Percentiles rank a stretch among this genome's conserved stretches.
Evolutionary conservation across 2,329 filamentous ascomycete species (phyloP).

Genomic region (Penicillium corylophilum): DNA sequence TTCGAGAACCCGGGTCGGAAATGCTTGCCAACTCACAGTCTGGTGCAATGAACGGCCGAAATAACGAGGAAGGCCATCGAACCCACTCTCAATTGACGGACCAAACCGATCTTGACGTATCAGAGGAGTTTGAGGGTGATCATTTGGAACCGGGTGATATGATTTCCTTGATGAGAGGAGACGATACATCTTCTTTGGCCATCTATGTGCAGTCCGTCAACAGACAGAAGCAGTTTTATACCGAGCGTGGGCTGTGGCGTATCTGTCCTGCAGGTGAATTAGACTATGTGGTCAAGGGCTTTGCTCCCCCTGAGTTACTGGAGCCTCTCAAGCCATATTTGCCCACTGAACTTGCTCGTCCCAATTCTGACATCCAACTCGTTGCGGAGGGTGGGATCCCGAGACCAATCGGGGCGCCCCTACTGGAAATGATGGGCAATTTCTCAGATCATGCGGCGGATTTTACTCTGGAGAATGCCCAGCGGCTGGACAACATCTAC

Average conservation of each 20-base stretch:
- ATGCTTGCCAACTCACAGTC: not conserved
- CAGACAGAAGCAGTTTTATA: slow-evolving; percentile 46
- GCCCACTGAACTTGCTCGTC: slow-evolving; percentile 37
- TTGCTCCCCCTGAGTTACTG: slow-evolving; percentile 47
- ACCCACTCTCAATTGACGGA: slow-evolving; percentile 24
- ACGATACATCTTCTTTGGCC: slow-evolving; percentile 33
- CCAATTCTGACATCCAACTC: slow-evolving; percentile 33
- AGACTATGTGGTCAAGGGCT: slow-evolving; percentile 51
- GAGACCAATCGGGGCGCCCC: slow-evolving; percentile 34
- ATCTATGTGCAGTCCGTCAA: slow-evolving; percentile 44
- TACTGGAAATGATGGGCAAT: slow-evolving; percentile 35
- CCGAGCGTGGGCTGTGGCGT: slow-evolving; percentile 44
- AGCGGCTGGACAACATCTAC: slow-evolving; percentile 38
- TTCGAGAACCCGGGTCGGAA: slow-evolving; percentile 23
- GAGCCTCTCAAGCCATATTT: slow-evolving; percentile 52
- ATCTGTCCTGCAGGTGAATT: slow-evolving; percentile 38
- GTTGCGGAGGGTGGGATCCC: slow-evolving; percentile 44
- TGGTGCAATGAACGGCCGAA: slow-evolving; percentile 35
- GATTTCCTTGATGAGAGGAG: slow-evolving; percentile 33
- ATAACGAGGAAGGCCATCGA: slow-evolving; percentile 27
- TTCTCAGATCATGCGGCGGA: slow-evolving; percentile 35
- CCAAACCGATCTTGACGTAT: slow-evolving; percentile 28
- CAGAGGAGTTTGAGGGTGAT: slow-evolving; percentile 32
- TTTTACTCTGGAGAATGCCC: slow-evolving; percentile 36
- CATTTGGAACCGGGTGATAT: slow-evolving; percentile 44